A percentile compares a stretch with the other conserved stretches of the same genome.
These are phyloP conservation scores for Jamesozyma hellenica DNA, from an alignment of 805 yeast genomes.

Conservation along the genomic window DNA sequence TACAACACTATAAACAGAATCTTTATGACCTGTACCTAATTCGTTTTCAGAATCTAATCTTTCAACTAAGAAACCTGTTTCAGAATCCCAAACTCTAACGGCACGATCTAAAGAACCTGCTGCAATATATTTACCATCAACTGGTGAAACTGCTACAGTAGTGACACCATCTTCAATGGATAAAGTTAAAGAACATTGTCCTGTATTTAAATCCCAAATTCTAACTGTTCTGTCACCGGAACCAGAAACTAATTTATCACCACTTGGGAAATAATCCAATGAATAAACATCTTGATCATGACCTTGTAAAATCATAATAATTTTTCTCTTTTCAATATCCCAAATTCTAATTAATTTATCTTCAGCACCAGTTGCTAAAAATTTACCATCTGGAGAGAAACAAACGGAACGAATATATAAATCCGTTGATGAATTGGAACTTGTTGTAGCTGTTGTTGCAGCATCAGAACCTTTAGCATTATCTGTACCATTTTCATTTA, in stretches of 20 bases:
- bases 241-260: conserved; percentile 86
- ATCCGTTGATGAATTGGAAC: conserved; percentile 52
- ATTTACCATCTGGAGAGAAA: conserved; percentile 91
- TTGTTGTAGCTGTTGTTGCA: conserved; percentile 23
- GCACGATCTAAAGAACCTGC: conserved; percentile 97
- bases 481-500: neutral
- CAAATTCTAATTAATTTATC: conserved; percentile 88
- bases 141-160: conserved; percentile 94
- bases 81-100: conserved; percentile 93
- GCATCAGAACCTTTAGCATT: conserved; percentile 7
- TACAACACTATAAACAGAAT: conserved; percentile 89
- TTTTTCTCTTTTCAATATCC: conserved; percentile 80
- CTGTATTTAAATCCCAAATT: conserved; percentile 86
- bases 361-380: conserved; percentile 88
- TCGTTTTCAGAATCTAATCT: conserved; percentile 83
- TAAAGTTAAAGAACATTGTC: conserved; percentile 79
- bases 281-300: conserved; percentile 98
- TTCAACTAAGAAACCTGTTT: conserved; percentile 86
- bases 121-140: conserved; percentile 87
- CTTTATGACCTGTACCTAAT: conserved; percentile 88
- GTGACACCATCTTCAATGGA: conserved; percentile 98
- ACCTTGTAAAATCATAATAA: conserved; percentile 79
- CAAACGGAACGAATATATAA: conserved; percentile 91
- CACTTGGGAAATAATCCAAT: conserved; percentile 88
- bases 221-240: conserved; percentile 94